Percentiles rank a stretch among this genome's conserved stretches.
Evolutionary conservation across 2,329 filamentous ascomycete genomes (phyloP).

Genomic region (Cordyceps farinosa): DNA sequence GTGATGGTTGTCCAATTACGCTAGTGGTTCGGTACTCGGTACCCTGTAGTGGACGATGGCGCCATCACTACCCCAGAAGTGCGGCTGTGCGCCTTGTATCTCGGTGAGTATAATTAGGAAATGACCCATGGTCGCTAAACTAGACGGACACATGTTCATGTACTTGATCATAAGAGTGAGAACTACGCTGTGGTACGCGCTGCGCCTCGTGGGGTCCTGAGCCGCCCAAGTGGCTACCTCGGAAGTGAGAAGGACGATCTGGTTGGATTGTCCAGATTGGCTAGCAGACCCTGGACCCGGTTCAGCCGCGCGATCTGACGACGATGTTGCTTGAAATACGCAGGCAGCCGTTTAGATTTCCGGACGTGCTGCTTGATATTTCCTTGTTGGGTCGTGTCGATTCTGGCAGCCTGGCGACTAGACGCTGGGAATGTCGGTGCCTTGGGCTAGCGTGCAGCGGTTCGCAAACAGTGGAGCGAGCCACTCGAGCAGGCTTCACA

Average conservation of each 20-base stretch:
- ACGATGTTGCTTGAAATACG: not conserved
- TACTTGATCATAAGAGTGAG: too few species aligned
- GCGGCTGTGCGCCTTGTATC: too few species aligned
- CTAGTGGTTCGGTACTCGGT: not conserved
- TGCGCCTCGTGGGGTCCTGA: too few species aligned
- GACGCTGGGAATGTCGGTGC: slow-evolving; percentile 27
- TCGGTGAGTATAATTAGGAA: not conserved
- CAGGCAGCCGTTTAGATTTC: slow-evolving; percentile 8
- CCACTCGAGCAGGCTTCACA: slow-evolving; percentile 26
- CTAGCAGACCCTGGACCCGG: not conserved
- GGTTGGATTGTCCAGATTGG: not conserved
- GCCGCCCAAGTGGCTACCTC: not conserved
- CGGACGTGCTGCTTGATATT: not conserved
- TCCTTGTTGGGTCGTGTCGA: not conserved
- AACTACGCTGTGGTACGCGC: too few species aligned
- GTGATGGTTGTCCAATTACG: too few species aligned
- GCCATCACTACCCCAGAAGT: too few species aligned
- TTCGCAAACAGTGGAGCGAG: not conserved
- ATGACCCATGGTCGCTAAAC: not conserved
- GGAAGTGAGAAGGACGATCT: not conserved
- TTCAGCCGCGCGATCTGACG: slow-evolving; percentile 1
- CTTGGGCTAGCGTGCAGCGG: slow-evolving; percentile 23
- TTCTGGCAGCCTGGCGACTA: slow-evolving; percentile 15
- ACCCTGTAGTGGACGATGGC: not conserved
- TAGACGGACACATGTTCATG: too few species aligned